Percentiles rank a stretch among this genome's conserved stretches.
Evolutionary conservation across 352 stramenopile genomes (phyloP).

Genomic region (Elongisporangium senticosum): DNA sequence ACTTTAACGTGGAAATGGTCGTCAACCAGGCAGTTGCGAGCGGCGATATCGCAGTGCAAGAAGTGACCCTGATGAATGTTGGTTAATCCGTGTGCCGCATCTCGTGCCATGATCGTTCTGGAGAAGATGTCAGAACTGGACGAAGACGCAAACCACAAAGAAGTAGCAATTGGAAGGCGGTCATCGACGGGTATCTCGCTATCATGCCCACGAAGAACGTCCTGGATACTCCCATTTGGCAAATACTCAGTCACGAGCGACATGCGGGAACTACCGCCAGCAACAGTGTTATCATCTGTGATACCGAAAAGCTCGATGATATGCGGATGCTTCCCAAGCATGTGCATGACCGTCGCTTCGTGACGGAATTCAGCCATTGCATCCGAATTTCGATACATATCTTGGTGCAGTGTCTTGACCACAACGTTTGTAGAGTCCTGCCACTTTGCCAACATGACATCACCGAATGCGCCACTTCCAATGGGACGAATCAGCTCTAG

Average conservation of each 20-base stretch:
- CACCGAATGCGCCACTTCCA: conserved; percentile 59
- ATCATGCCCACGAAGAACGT: conserved; percentile 24
- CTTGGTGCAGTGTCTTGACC: conserved; percentile 49
- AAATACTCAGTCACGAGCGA: conserved; percentile 69
- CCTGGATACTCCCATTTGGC: conserved; percentile 57
- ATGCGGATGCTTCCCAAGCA: conserved; percentile 69
- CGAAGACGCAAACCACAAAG: conserved; percentile 2
- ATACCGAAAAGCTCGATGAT: conserved; percentile 64
- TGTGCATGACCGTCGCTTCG: conserved; percentile 67
- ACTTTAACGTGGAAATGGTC: conserved; percentile 61
- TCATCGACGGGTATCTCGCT: neutral
- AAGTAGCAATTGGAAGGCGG: neutral
- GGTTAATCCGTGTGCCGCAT: conserved; percentile 54
- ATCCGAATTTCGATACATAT: conserved; percentile 37
- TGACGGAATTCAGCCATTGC: conserved; percentile 51
- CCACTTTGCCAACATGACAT: conserved; percentile 59
- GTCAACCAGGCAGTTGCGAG: conserved; percentile 75
- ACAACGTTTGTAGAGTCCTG: conserved; percentile 49
- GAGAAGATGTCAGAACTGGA: conserved; percentile 31
- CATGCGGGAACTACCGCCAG: conserved; percentile 7
- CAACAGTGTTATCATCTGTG: conserved; percentile 9
- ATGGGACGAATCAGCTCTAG: conserved; percentile 53
- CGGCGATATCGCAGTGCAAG: conserved; percentile 76
- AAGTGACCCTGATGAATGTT: conserved; percentile 83
- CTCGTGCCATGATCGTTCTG: conserved; percentile 57